Conservation (phyloP, 148 eudicot species). For the Nepenthes gracilis region DNA sequence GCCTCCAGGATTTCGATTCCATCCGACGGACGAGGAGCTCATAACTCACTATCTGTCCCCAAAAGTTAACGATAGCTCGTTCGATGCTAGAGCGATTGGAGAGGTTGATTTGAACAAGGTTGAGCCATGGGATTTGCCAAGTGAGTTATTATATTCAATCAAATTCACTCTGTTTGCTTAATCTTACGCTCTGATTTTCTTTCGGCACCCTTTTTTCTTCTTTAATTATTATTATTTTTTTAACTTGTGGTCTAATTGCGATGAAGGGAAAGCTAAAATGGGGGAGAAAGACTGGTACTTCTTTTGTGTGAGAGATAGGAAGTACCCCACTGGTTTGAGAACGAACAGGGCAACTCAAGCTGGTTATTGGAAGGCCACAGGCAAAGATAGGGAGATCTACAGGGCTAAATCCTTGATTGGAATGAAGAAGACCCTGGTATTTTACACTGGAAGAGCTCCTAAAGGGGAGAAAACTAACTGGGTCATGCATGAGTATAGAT, state of each 20-base stretch:
- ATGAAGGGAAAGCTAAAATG: constrained; percentile 60
- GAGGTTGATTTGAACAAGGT: constrained; percentile 85
- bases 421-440: constrained; percentile 91
- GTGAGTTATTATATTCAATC: constrained; percentile 27
- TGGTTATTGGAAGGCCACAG: constrained; percentile 94
- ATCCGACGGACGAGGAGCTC: constrained; percentile 90
- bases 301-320: constrained; percentile 64
- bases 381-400: constrained; percentile 80
- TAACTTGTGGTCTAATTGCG: not conserved
- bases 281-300: constrained; percentile 93
- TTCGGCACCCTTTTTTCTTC: not conserved
- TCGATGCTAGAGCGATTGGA: constrained; percentile 48
- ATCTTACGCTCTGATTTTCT: not conserved
- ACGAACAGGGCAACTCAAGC: constrained; percentile 81
- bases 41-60: constrained; percentile 55
- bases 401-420: constrained; percentile 47
- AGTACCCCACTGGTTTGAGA: constrained; percentile 75
- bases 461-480: constrained; percentile 71
- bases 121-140: constrained; percentile 94
- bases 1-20: constrained; percentile 90
- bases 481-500: constrained; percentile 91
- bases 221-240: not conserved
- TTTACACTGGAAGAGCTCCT: constrained; percentile 82
- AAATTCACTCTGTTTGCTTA: not conserved
- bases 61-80: constrained; percentile 38